Percentiles rank a stretch among this genome's conserved stretches.
Conservation (phyloP, 805 yeast species). For the Kockiozyma suomiensis region DNA sequence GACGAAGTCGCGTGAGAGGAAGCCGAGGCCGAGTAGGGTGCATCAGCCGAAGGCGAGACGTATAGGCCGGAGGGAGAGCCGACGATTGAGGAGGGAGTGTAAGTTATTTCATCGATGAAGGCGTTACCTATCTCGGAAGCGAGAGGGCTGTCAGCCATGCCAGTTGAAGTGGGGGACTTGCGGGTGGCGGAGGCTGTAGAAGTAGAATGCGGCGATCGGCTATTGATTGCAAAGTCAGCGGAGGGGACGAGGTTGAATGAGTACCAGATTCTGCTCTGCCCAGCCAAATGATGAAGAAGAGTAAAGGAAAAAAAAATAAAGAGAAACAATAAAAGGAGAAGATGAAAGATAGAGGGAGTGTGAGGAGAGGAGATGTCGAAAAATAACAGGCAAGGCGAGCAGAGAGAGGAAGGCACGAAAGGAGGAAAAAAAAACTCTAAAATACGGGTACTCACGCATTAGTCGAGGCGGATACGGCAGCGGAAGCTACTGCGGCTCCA, state of each 20-base stretch:
- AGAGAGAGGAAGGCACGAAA: not conserved
- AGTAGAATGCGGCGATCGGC: constrained; percentile 5
- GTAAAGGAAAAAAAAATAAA: not conserved
- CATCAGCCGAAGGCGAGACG: constrained; percentile 16
- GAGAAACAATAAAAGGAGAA: not conserved
- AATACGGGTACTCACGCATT: not conserved
- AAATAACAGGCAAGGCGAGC: not conserved
- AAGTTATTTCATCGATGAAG: constrained; percentile 35
- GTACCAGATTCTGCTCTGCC: too few relatives aligned
- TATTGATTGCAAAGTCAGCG: constrained; percentile 9
- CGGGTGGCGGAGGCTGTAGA: constrained; percentile 4
- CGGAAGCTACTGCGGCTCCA: constrained; percentile 1
- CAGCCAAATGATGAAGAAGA: not conserved
- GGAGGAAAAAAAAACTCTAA: not conserved
- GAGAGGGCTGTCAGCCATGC: constrained; percentile 20
- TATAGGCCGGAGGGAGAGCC: constrained; percentile 35
- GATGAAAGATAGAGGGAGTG: not conserved
- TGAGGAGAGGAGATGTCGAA: not conserved
- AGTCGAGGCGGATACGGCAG: constrained; percentile 1
- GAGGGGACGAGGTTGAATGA: not conserved
- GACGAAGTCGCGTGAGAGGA: constrained; percentile 26
- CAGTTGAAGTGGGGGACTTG: constrained; percentile 13
- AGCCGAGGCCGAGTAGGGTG: constrained; percentile 2
- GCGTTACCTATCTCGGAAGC: constrained; percentile 24
- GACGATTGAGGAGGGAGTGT: constrained; percentile 36